Base-by-base conservation (phyloP, 1,284 basidiomycete genomes). In the Salmacisia buchloeana region DNA sequence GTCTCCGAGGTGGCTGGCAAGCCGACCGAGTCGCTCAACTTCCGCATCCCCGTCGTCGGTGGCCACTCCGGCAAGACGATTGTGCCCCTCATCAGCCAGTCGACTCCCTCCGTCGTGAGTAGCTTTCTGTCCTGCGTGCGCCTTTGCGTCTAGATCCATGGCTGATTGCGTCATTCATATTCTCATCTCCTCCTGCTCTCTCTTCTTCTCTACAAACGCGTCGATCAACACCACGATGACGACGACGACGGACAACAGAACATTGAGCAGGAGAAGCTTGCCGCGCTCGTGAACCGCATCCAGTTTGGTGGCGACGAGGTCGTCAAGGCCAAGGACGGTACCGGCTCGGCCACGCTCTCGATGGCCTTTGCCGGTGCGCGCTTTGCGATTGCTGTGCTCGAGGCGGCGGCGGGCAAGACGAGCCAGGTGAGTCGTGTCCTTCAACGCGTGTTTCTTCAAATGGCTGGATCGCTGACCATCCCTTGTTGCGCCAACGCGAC, bases 61-160 rank as follows among this genome's bases (percentile, higher is more conserved):
- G 94, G 96, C 54, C 94, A 98, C 88, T 92, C 90, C 52, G 94
- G 96, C 73, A 85, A 89, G 56, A 98, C 94, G 66, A 98, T 98
- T 80, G 89, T 98, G 27, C 94, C 94, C 46, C 85, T 98, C 58
- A 87, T 98, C 76, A 92, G 90, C 49, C 94, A 97, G 83, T 84
- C 85, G 54, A 60, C 72, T 58, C 79, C 79, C 2, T 46, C 63
- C 21, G 65, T 74, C 57, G 46, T 52, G 29, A 52, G 46, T 34
- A 2, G 13, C 21, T 52, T 2, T 25, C 21, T 6, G 29, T 52
- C n/a, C n/a, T 52, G 10, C 46, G 23, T 25, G 15, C 46, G 46
- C 46, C 7, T 52, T 38, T 27, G 18, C 12, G 12, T 52, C 29
- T 52, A 38, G 18, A 38, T 9, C 9, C 9, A 18, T 9, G 36